Conservation (phyloP, 768 basidiomycete genomes). For the Sporobolomyces pararoseus region DNA sequence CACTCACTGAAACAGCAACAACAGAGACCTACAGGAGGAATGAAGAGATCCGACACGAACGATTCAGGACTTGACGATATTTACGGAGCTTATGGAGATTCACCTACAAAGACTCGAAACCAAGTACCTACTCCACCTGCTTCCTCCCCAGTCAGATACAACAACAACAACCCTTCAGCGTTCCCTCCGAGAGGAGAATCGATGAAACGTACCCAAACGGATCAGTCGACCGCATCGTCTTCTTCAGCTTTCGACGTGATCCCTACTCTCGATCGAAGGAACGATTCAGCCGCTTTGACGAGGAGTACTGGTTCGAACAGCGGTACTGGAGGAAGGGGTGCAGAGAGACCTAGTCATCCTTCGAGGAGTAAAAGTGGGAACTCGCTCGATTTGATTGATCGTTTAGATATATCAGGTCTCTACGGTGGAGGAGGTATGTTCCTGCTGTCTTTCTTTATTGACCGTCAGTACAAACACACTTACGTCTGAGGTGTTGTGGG, state of each 20-base stretch:
- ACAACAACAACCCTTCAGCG: background rate
- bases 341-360: conserved; percentile 1
- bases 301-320: conserved; percentile 1
- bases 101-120: conserved; percentile 24
- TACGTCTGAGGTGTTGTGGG: background rate
- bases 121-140: background rate
- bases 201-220: conserved; percentile 15
- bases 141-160: background rate
- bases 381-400: conserved; percentile 40
- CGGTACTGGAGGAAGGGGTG: too few species aligned
- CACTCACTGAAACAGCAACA: background rate
- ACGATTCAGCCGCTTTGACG: background rate
- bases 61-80: conserved; percentile 30
- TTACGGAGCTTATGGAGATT: conserved; percentile 33
- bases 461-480: background rate
- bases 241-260: conserved; percentile 12
- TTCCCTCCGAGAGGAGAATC: conserved; percentile 8
- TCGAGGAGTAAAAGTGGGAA: conserved; percentile 27
- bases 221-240: conserved; percentile 24
- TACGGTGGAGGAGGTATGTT: conserved; percentile 42
- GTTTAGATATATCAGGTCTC: conserved; percentile 41
- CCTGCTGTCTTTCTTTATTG: background rate
- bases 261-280: conserved; percentile 4
- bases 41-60: conserved; percentile 6
- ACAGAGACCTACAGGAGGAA: background rate